These are phyloP conservation scores for Colletotrichum musicola DNA, from an alignment of 2,329 filamentous ascomycete genomes.

Conservation along the genomic window DNA sequence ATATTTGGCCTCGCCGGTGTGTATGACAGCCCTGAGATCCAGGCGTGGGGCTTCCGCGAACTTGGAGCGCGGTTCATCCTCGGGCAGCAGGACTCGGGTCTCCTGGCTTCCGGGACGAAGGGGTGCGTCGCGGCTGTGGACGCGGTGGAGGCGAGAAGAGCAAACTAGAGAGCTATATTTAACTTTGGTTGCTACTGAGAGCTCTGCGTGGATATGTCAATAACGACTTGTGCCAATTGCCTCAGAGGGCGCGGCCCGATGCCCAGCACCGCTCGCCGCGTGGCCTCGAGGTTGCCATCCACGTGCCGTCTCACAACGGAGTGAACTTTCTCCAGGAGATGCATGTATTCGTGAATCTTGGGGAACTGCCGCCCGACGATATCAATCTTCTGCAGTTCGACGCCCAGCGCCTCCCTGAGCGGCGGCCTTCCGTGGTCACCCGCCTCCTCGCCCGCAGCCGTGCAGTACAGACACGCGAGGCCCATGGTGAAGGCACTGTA, in stretches of 20 bases:
- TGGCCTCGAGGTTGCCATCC: not conserved
- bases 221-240: not conserved
- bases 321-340: slow-evolving; percentile 4
- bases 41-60: not conserved
- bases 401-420: not conserved
- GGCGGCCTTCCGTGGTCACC: not conserved
- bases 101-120: not conserved
- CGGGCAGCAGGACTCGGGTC: slow-evolving; percentile 15
- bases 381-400: slow-evolving; percentile 23
- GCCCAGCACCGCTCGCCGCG: not conserved
- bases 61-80: slow-evolving; percentile 19
- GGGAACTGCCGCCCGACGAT: slow-evolving; percentile 32
- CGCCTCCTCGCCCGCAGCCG: not conserved
- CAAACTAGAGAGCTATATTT: too few species aligned
- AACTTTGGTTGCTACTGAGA: too few species aligned
- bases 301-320: not conserved
- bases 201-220: not conserved
- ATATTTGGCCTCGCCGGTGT: slow-evolving; percentile 19
- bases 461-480: not conserved
- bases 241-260: not conserved
- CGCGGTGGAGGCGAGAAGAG: not conserved
- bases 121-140: not conserved
- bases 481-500: slow-evolving; percentile 17
- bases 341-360: slow-evolving; percentile 17
- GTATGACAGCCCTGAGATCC: slow-evolving; percentile 15